phyloP scores from a whole-genome alignment of 768 basidiomycete genomes.

The Omphalotus guepiniiformis region DNA sequence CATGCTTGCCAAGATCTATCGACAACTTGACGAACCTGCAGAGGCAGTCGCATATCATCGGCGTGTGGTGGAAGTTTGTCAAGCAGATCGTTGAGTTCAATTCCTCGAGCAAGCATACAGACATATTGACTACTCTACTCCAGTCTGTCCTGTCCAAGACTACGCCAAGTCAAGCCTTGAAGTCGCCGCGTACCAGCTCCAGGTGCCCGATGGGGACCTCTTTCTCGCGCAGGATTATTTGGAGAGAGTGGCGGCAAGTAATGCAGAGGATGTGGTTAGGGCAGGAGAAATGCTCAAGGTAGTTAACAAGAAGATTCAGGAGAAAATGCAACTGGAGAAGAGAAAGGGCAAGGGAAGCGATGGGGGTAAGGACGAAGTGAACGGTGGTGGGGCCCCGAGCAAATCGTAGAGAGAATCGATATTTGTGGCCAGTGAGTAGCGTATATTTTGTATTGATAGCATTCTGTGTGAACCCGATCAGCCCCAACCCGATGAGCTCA shows the following conservation, averaged over 20 bases:
- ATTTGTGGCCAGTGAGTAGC: too few relatives aligned
- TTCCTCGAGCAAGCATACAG: constrained; percentile 3
- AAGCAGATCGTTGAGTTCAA: constrained; percentile 46
- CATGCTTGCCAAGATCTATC: constrained; percentile 71
- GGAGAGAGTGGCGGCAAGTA: constrained; percentile 69
- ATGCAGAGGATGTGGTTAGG: constrained; percentile 74
- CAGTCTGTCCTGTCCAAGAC: constrained; percentile 69
- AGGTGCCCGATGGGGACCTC: constrained; percentile 59
- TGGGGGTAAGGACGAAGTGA: too few relatives aligned
- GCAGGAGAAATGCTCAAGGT: constrained; percentile 68
- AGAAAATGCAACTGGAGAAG: too few relatives aligned
- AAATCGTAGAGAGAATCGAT: too few relatives aligned
- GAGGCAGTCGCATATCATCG: constrained; percentile 80
- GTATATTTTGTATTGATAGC: too few relatives aligned
- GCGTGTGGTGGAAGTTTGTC: constrained; percentile 70
- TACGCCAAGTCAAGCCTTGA: constrained; percentile 82
- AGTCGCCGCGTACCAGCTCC: constrained; percentile 77
- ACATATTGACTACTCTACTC: constrained; percentile 20
- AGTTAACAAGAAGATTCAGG: background rate
- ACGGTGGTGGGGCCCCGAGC: too few relatives aligned
- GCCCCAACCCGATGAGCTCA: too few relatives aligned
- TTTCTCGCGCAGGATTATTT: constrained; percentile 68
- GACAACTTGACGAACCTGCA: constrained; percentile 56
- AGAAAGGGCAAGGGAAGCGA: too few relatives aligned
- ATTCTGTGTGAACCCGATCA: too few relatives aligned